Conservation (phyloP, 179 eudicot species). For the Silene coronaria region DNA sequence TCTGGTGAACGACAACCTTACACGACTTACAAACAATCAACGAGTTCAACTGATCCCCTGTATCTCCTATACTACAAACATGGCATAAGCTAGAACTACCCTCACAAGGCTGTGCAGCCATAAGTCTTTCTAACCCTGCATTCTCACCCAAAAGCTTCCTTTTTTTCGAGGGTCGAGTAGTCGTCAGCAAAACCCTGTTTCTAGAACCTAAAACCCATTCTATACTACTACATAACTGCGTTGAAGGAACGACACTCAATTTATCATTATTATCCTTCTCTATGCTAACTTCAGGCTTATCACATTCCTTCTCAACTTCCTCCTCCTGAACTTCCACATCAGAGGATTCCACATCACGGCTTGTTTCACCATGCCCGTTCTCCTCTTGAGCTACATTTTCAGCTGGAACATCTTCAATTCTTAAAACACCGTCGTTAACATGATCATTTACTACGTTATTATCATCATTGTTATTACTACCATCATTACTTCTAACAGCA, state of each 20-base stretch:
- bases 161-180: constrained; percentile 83
- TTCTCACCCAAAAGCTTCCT: constrained; percentile 74
- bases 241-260: constrained; percentile 18
- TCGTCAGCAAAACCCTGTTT: constrained; percentile 60
- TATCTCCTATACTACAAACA: constrained; percentile 74
- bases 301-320: constrained; percentile 8
- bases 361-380: constrained; percentile 8
- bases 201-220: constrained; percentile 97
- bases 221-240: constrained; percentile 45
- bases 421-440: constrained; percentile 6
- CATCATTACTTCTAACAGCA: constrained; percentile 14
- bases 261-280: constrained; percentile 32
- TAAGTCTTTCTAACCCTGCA: constrained; percentile 80
- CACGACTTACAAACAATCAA: constrained; percentile 69
- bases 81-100: constrained; percentile 63
- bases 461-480: neutral
- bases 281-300: constrained; percentile 37
- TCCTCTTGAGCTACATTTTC: constrained; percentile 24
- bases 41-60: constrained; percentile 58
- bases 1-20: constrained; percentile 71
- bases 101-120: constrained; percentile 55
- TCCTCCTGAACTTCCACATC: constrained; percentile 14
- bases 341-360: neutral
- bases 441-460: constrained; percentile 19
- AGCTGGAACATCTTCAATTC: constrained; percentile 14